Evolutionary conservation across 345 rosid genomes (phyloP).

Genomic region (Salix purpurea): DNA sequence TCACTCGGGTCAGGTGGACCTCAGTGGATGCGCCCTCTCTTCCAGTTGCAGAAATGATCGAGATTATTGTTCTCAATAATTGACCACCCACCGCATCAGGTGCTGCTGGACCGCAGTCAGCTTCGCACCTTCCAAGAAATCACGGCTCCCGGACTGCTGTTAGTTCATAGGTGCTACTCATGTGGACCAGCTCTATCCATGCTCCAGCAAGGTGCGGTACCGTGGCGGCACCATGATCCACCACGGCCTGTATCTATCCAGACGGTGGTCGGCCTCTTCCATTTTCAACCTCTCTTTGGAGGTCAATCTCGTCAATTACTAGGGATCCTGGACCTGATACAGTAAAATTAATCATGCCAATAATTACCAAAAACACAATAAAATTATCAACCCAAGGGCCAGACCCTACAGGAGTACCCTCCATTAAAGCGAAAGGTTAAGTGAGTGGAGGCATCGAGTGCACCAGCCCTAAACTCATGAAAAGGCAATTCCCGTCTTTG

Average conservation of each 20-base stretch:
- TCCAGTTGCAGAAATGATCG: background rate
- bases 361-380: background rate
- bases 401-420: background rate
- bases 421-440: background rate
- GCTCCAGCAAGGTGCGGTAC: background rate
- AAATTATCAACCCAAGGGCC: background rate
- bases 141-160: background rate
- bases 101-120: conserved; percentile 1
- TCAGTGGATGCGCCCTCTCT: too few relatives aligned
- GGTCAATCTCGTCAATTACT: background rate
- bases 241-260: too few relatives aligned
- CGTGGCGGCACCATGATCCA: background rate
- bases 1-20: background rate
- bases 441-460: conserved; percentile 11
- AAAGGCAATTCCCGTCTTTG: conserved; percentile 13
- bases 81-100: conserved; percentile 3
- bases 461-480: background rate
- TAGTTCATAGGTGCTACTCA: background rate
- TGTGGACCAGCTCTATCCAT: background rate
- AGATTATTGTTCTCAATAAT: background rate
- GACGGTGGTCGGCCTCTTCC: too few relatives aligned
- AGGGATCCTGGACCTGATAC: background rate
- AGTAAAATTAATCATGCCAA: background rate
- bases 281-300: background rate
- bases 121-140: background rate